A percentile compares a stretch with the other conserved stretches of the same genome.
phyloP scores from a whole-genome alignment of 1,139 yeast genomes.

The Pneumocystis murina region DNA sequence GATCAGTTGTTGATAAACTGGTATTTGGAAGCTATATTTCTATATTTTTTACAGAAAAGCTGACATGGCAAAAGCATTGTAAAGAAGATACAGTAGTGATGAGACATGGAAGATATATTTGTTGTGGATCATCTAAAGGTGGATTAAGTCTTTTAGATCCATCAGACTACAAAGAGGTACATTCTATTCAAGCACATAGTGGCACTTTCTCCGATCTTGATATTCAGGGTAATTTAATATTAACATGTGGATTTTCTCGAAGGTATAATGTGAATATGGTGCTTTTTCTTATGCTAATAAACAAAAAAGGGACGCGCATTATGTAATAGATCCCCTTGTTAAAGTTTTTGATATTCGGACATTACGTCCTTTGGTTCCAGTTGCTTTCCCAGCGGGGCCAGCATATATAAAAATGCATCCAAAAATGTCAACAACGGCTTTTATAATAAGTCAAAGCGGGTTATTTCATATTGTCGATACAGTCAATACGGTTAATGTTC shows the following conservation, averaged over 20 bases:
- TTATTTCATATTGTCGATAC: constrained; percentile 76
- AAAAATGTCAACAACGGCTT: constrained; percentile 60
- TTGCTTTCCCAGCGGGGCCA: constrained; percentile 85
- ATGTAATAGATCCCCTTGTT: constrained; percentile 60
- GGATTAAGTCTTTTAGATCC: constrained; percentile 68
- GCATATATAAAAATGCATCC: constrained; percentile 76
- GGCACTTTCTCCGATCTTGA: constrained; percentile 67
- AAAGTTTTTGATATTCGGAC: constrained; percentile 67
- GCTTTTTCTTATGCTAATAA: constrained; percentile 1
- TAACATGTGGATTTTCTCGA: constrained; percentile 50
- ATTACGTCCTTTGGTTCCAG: constrained; percentile 60
- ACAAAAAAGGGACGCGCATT: constrained; percentile 11
- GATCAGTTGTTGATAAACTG: constrained; percentile 22
- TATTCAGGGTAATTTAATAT: constrained; percentile 57
- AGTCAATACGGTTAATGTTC: constrained; percentile 48
- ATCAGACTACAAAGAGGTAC: constrained; percentile 37
- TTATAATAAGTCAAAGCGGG: constrained; percentile 63
- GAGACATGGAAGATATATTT: constrained; percentile 30
- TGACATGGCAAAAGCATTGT: constrained; percentile 15
- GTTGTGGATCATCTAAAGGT: constrained; percentile 57
- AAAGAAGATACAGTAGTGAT: constrained; percentile 19
- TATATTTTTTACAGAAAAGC: constrained; percentile 6
- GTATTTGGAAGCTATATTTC: constrained; percentile 13
- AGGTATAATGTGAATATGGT: constrained; percentile 1
- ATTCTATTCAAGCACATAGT: constrained; percentile 56